phyloP scores from a whole-genome alignment of 495 filamentous ascomycete genomes.

The Penicillium waksmanii region DNA sequence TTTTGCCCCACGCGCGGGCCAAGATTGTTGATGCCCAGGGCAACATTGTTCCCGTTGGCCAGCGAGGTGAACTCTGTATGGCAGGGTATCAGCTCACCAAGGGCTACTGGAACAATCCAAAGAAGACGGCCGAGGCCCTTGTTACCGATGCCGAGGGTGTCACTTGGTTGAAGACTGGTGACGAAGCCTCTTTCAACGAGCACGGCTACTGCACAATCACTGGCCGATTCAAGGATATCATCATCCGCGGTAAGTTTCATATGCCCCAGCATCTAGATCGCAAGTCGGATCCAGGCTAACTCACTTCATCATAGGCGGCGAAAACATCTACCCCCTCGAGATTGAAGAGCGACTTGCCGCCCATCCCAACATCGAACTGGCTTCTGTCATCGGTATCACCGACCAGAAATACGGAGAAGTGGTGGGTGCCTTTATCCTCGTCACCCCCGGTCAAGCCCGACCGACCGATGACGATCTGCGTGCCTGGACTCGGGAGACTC shows the following conservation, averaged over 20 bases:
- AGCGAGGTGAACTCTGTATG: conserved; percentile 67
- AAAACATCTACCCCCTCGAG: conserved; percentile 80
- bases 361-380: conserved; percentile 58
- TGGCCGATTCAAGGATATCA: conserved; percentile 80
- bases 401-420: conserved; percentile 69
- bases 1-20: conserved; percentile 68
- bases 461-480: conserved; percentile 56
- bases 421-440: conserved; percentile 62
- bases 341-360: conserved; percentile 68
- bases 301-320: conserved; percentile 52
- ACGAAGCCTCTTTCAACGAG: conserved; percentile 68
- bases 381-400: conserved; percentile 66
- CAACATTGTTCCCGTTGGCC: conserved; percentile 60
- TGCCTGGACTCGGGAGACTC: conserved; percentile 60
- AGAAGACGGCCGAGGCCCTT: conserved; percentile 68
- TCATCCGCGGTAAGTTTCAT: conserved; percentile 65
- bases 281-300: neutral
- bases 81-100: conserved; percentile 69
- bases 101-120: conserved; percentile 73
- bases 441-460: conserved; percentile 30
- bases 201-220: conserved; percentile 68
- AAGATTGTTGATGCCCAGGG: conserved; percentile 68
- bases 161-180: conserved; percentile 70
- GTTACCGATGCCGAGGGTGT: conserved; percentile 59
- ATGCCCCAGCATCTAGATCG: neutral